phyloP scores from a whole-genome alignment of 495 filamentous ascomycete species.

The Aspergillus sparsus region DNA sequence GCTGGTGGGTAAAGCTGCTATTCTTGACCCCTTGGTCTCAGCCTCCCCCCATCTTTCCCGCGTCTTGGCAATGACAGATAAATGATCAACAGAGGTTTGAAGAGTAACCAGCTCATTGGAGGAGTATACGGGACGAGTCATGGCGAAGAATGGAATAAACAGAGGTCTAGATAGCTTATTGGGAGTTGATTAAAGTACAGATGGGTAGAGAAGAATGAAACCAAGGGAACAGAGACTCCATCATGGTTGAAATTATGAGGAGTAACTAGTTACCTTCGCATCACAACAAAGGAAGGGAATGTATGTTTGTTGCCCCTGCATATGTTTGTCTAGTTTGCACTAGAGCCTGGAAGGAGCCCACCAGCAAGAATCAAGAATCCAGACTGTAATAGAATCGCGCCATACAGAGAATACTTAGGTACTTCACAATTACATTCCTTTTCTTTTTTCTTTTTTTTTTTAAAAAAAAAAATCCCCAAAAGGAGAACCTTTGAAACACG shows the following conservation, averaged over 20 bases:
- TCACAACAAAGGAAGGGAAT: not conserved
- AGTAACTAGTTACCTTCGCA: not conserved
- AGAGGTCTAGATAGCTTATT: no score
- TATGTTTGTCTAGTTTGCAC: conserved; percentile 17
- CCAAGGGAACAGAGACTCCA: no score
- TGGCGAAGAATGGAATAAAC: no score
- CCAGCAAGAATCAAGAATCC: not conserved
- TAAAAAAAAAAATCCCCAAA: not conserved
- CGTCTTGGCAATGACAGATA: conserved; percentile 18
- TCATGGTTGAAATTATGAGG: not conserved
- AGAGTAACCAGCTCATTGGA: not conserved
- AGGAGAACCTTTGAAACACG: not conserved
- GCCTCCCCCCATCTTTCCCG: conserved; percentile 17
- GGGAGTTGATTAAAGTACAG: no score
- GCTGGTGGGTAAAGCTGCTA: conserved; percentile 19
- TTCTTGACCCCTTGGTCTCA: conserved; percentile 24
- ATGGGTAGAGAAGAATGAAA: no score
- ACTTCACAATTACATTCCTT: not conserved
- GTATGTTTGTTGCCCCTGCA: not conserved
- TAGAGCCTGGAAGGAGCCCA: not conserved
- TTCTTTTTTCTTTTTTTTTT: not conserved
- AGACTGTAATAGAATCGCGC: conserved; percentile 1
- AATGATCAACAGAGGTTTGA: not conserved
- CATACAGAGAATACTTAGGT: not conserved
- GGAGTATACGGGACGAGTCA: no score